phyloP scores from a whole-genome alignment of 1,284 basidiomycete genomes.

The Xerocomus minutiporus region DNA sequence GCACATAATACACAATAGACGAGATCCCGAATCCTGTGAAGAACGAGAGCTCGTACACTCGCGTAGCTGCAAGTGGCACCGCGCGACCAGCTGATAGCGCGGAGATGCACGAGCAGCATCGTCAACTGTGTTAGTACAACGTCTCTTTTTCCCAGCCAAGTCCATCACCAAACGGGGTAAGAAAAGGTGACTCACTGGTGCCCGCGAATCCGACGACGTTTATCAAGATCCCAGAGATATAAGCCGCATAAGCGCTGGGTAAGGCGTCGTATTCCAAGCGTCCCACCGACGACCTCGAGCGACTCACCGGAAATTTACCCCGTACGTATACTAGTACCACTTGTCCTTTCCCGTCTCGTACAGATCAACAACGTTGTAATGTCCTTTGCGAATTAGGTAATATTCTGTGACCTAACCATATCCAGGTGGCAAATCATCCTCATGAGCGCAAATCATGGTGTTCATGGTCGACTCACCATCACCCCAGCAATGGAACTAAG shows the following conservation, averaged over 20 bases:
- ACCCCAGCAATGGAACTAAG: slow-evolving; percentile 78
- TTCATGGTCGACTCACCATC: slow-evolving; percentile 46
- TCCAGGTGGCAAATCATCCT: neutral
- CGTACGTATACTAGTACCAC: slow-evolving; percentile 76
- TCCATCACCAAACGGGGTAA: neutral
- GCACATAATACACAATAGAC: slow-evolving; percentile 54
- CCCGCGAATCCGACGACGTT: slow-evolving; percentile 76
- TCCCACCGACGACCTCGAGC: neutral
- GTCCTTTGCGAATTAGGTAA: slow-evolving; percentile 71
- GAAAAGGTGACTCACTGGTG: slow-evolving; percentile 43
- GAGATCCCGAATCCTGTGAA: slow-evolving; percentile 76
- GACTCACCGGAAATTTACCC: slow-evolving; percentile 64
- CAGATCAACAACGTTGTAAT: slow-evolving; percentile 68
- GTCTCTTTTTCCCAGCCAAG: slow-evolving; percentile 3
- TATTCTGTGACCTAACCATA: slow-evolving; percentile 65
- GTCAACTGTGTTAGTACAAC: neutral
- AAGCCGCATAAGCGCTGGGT: slow-evolving; percentile 62
- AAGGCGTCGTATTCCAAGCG: neutral
- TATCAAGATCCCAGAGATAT: slow-evolving; percentile 74
- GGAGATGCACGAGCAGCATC: neutral
- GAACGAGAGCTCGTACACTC: slow-evolving; percentile 72
- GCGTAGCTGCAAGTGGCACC: slow-evolving; percentile 62
- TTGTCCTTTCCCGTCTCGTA: slow-evolving; percentile 55
- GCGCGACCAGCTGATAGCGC: slow-evolving; percentile 43
- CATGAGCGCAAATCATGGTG: neutral